Conservation (phyloP, 768 basidiomycete genomes). For the Botryobasidium botryosum region DNA sequence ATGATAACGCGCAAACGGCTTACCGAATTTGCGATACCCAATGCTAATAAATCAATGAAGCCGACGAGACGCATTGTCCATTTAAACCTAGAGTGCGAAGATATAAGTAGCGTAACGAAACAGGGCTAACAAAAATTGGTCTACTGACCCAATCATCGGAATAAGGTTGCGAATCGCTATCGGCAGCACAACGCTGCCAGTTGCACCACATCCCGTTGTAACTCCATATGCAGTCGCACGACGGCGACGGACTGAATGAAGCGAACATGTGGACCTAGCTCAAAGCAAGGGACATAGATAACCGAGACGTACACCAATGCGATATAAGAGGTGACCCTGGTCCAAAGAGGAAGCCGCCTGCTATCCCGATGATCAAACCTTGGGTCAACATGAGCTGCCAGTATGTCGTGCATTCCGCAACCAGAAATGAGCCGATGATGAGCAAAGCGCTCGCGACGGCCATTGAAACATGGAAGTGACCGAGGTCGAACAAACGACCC, state of each 20-base stretch:
- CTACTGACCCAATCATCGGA: slow-evolving; percentile 11
- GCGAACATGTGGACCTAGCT: not conserved
- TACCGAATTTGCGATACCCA: slow-evolving; percentile 16
- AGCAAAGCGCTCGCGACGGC: slow-evolving; percentile 32
- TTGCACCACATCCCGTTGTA: slow-evolving; percentile 39
- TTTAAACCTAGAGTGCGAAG: slow-evolving; percentile 7
- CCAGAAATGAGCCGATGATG: slow-evolving; percentile 41
- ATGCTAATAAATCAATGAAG: slow-evolving; percentile 12
- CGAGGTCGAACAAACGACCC: slow-evolving; percentile 59
- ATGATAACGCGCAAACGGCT: no score
- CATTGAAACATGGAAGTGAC: slow-evolving; percentile 39
- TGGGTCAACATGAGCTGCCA: slow-evolving; percentile 71
- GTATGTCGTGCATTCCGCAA: slow-evolving; percentile 50
- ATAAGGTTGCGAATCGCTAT: slow-evolving; percentile 14
- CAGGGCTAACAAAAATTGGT: not conserved
- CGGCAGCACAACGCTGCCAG: slow-evolving; percentile 20
- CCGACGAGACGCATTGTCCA: slow-evolving; percentile 14
- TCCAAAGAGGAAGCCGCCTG: slow-evolving; percentile 50
- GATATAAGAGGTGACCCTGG: slow-evolving; percentile 41
- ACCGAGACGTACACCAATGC: slow-evolving; percentile 46
- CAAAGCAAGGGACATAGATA: not conserved
- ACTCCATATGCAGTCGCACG: slow-evolving; percentile 42
- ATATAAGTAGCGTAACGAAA: not conserved
- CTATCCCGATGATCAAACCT: slow-evolving; percentile 49
- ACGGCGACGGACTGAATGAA: slow-evolving; percentile 20